These are phyloP conservation scores for Mycena rebaudengoi DNA, from an alignment of 768 basidiomycete genomes.

Conservation along the genomic window DNA sequence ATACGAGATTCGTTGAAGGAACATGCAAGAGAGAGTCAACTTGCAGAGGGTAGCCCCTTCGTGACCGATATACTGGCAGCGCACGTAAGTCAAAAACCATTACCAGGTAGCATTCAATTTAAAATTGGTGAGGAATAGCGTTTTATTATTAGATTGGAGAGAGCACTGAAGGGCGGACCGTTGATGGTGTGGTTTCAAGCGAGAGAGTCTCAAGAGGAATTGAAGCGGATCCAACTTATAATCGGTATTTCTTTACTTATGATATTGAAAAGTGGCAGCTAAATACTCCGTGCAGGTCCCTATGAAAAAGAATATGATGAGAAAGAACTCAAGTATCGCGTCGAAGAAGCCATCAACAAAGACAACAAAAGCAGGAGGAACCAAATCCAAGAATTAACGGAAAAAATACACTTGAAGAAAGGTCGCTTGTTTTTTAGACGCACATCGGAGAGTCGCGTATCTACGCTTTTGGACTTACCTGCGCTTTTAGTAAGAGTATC, in stretches of 20 bases:
- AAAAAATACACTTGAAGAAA: no score
- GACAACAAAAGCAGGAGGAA: not conserved
- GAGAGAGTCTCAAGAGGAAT: slow-evolving; percentile 3
- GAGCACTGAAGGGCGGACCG: not conserved
- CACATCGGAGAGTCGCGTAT: no score
- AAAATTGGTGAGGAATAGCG: not conserved
- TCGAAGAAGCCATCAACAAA: no score
- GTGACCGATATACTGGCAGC: not conserved
- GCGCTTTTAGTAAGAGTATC: no score
- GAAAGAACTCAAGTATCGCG: no score
- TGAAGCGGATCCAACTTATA: not conserved
- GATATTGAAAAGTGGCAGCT: not conserved
- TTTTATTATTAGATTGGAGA: not conserved
- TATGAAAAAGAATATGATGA: no score
- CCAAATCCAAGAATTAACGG: no score
- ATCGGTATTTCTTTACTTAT: not conserved
- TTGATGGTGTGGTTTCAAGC: not conserved
- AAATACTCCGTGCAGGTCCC: not conserved
- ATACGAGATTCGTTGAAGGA: not conserved
- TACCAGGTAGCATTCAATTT: not conserved
- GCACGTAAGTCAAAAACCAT: not conserved
- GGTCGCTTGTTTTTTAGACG: no score
- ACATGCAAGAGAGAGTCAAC: not conserved
- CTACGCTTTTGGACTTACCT: no score
- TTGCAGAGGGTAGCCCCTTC: not conserved